These are phyloP conservation scores for Trichoderma koningiopsis DNA, from an alignment of 2,329 filamentous ascomycete genomes.

Conservation along the genomic window DNA sequence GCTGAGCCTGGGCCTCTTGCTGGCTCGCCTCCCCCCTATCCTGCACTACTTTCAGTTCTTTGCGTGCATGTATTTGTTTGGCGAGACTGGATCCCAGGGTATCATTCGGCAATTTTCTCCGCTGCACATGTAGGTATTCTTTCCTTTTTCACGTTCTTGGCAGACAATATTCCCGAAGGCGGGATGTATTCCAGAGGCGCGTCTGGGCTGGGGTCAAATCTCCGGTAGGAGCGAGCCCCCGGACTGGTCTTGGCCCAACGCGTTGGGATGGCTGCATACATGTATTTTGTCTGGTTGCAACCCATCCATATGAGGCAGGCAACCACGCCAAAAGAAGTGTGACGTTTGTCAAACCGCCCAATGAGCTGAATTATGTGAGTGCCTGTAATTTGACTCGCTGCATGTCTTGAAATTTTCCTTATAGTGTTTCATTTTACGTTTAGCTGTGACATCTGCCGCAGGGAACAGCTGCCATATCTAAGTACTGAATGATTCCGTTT, in stretches of 20 bases:
- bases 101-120: background rate
- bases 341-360: background rate
- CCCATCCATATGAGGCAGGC: background rate
- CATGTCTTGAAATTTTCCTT: background rate
- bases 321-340: background rate
- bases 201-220: slow-evolving; percentile 12
- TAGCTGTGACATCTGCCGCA: background rate
- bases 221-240: background rate
- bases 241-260: background rate
- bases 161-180: background rate
- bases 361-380: background rate
- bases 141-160: background rate
- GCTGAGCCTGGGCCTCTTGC: background rate
- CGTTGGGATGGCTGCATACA: background rate
- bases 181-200: background rate
- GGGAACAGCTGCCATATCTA: background rate
- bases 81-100: background rate
- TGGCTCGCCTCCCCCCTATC: background rate
- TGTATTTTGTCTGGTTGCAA: background rate
- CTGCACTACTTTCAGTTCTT: background rate
- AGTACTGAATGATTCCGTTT: background rate
- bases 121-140: background rate
- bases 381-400: background rate
- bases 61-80: background rate
- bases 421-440: background rate